Conservation (phyloP, 225 moss, liverwort and hornwort species). For the Physcomitrellopsis africana region DNA sequence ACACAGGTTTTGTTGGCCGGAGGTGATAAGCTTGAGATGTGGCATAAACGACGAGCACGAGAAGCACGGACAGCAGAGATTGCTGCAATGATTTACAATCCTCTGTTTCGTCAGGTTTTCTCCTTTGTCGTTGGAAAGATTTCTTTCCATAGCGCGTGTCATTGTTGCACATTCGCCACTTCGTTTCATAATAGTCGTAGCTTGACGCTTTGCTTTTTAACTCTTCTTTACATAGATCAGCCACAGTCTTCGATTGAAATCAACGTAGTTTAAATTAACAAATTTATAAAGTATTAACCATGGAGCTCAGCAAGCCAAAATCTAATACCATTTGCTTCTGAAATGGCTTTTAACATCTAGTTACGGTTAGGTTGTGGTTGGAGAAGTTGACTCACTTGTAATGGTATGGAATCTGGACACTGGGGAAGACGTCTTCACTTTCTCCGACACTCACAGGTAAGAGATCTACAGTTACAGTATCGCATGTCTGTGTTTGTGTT, state of each 20-base stretch:
- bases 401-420: conserved; percentile 93
- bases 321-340: neutral
- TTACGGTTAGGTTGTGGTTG: conserved; percentile 73
- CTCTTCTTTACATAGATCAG: neutral
- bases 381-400: conserved; percentile 85
- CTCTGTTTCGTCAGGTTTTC: conserved; percentile 81
- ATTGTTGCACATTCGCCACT: neutral
- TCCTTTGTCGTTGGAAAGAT: neutral
- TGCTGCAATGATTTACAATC: conserved; percentile 76
- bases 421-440: conserved; percentile 88
- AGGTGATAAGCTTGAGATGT: conserved; percentile 85
- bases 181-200: neutral
- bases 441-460: conserved; percentile 78
- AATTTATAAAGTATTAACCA: neutral
- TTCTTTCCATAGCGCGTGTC: neutral
- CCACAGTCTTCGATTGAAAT: neutral
- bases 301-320: neutral
- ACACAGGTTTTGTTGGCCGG: conserved; percentile 75
- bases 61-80: conserved; percentile 87
- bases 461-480: neutral
- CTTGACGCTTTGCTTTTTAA: neutral
- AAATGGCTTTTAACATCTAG: neutral
- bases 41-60: conserved; percentile 88
- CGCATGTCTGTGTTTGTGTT: neutral
- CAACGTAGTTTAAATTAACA: too few relatives aligned